Evolutionary conservation across 2,329 filamentous ascomycete genomes (phyloP), one percentile per base, ranked within the genome.

Genomic region (Aspergillus floridensis): DNA sequence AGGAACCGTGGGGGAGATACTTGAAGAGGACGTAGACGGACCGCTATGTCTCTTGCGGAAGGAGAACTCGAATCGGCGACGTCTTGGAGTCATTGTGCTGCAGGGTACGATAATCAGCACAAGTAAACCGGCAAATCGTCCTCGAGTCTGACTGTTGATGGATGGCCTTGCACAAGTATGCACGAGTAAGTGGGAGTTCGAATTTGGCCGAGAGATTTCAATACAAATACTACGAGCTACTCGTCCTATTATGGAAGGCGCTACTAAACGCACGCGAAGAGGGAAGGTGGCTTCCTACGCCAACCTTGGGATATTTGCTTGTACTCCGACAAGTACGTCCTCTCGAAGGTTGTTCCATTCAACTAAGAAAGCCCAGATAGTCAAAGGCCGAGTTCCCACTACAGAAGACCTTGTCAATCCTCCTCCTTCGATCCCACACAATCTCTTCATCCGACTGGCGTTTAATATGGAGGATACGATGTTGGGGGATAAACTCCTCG

Each of bases 401-500:
- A 7, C 74, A 73, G 62, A 82, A 83, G 5, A 83, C 70, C 63
- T 72, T 75, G 67, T 83, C 81, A 50, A 78, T 74, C 63, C 79
- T 77, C 68, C 65, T 72, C 50, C 74, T 74, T 46, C 82, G 73
- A 65, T 84, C 81, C 82, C 83, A 85, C 2, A 85, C 75, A 35
- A 78, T 65, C 24, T 77, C 75, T 19, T 71, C 76, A 51, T 74
- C 65, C 5, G 65, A 67, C 32, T 68, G 72, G 60, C 74, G 74
- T 62, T 77, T 80, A 63, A 84, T 80, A 60, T 82, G 81, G 57
- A 81, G 60, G 19, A 85, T 80, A 2, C 82, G 76, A 70, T 85
- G 82, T 63, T 81, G 77, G 3, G 83, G 83, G 58, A 85, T 83
- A 58, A 84, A 85, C 50, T 85, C 82, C 59, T 84, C 81, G 29